Percentiles rank a stretch among this genome's conserved stretches.
Evolutionary conservation across 768 basidiomycete species (phyloP).

Genomic region (Tulasnella sp.): DNA sequence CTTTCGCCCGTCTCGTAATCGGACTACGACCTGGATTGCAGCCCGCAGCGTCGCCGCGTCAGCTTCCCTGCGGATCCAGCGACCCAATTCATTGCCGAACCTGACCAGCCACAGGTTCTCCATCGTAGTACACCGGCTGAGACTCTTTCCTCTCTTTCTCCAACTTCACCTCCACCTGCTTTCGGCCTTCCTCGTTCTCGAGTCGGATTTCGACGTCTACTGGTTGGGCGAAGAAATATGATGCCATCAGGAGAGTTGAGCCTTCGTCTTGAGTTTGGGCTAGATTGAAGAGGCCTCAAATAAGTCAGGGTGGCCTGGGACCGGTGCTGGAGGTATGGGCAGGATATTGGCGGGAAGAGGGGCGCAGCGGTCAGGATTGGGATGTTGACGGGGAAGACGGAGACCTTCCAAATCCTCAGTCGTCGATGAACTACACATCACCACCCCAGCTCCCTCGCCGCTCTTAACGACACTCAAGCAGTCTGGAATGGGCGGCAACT

Average conservation of each 20-base stretch:
- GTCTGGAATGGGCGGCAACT: too few species aligned
- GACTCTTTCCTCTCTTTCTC: conserved; percentile 76
- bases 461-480: too few species aligned
- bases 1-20: conserved; percentile 91
- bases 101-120: conserved; percentile 83
- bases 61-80: neutral
- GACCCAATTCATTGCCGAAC: conserved; percentile 29
- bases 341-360: too few species aligned
- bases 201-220: conserved; percentile 88
- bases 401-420: neutral
- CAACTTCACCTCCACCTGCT: conserved; percentile 79
- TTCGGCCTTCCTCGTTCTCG: conserved; percentile 74
- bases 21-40: conserved; percentile 55
- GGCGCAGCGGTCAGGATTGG: neutral
- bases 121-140: conserved; percentile 93
- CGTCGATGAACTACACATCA: too few species aligned
- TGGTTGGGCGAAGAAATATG: conserved; percentile 85
- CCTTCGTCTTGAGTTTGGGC: neutral
- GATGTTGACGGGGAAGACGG: neutral
- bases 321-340: too few species aligned
- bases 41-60: neutral
- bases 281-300: neutral
- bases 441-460: too few species aligned
- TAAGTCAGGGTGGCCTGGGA: too few species aligned
- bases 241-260: neutral